These are phyloP conservation scores for Astrothelium macrocarpum DNA, from an alignment of 495 filamentous ascomycete species.

Conservation along the genomic window DNA sequence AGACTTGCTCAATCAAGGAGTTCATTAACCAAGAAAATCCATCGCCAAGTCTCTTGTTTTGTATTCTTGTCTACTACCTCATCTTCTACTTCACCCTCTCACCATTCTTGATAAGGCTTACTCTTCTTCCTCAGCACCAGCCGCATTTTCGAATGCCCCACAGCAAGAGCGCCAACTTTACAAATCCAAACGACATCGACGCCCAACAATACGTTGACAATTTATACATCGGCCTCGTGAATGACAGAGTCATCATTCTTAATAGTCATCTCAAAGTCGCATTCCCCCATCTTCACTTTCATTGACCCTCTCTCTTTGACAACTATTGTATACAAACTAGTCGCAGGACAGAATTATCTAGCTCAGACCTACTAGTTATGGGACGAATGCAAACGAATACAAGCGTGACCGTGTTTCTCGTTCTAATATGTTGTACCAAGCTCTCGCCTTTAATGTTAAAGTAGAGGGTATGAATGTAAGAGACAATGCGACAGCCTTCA, in stretches of 20 bases:
- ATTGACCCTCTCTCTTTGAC: too few relatives aligned
- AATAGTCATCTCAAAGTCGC: constrained; percentile 32
- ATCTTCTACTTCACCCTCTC: neutral
- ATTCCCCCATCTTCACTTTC: constrained; percentile 33
- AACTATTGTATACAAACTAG: too few relatives aligned
- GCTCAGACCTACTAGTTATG: too few relatives aligned
- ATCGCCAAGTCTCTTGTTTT: neutral
- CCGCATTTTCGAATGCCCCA: constrained; percentile 56
- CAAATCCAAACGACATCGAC: constrained; percentile 51
- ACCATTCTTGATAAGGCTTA: neutral
- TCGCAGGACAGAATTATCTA: too few relatives aligned
- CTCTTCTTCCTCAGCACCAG: constrained; percentile 38
- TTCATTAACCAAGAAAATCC: neutral
- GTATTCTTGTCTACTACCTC: neutral
- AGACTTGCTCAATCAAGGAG: neutral
- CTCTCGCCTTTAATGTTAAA: too few relatives aligned
- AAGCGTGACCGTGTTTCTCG: too few relatives aligned
- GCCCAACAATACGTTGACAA: constrained; percentile 50
- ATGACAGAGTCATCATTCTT: constrained; percentile 29
- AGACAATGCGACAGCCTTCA: too few relatives aligned
- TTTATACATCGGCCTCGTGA: constrained; percentile 11
- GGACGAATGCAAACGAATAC: too few relatives aligned
- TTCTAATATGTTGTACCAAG: too few relatives aligned
- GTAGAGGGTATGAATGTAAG: too few relatives aligned
- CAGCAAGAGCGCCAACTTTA: constrained; percentile 52